Evolutionary conservation across 352 stramenopile genomes (phyloP).

Genomic region (Pythium aphanidermatum): DNA sequence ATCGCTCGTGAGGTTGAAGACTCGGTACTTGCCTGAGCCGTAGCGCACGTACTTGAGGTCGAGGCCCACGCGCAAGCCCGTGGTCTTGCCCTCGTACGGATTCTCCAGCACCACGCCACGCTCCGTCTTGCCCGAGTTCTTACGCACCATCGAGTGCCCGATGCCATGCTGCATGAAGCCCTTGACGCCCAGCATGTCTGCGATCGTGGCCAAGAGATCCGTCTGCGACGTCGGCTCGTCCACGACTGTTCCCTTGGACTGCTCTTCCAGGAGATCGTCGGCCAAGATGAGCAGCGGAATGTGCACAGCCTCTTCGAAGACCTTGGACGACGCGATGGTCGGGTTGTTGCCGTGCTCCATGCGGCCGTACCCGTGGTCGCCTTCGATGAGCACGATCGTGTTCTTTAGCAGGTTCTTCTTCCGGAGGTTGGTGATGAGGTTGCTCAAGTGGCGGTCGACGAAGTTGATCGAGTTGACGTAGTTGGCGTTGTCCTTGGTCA

Average conservation of each 20-base stretch:
- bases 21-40: neutral
- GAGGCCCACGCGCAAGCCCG: neutral
- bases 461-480: slow-evolving; percentile 71
- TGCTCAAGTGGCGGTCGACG: slow-evolving; percentile 53
- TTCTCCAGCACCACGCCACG: slow-evolving; percentile 2
- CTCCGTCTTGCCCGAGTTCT: too few relatives aligned
- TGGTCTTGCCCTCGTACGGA: neutral
- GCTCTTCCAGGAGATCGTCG: slow-evolving; percentile 46
- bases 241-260: slow-evolving; percentile 40
- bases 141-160: slow-evolving; percentile 67
- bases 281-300: slow-evolving; percentile 63
- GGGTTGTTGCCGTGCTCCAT: slow-evolving; percentile 70
- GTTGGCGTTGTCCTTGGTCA: slow-evolving; percentile 51
- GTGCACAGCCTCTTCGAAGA: slow-evolving; percentile 58
- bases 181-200: slow-evolving; percentile 51
- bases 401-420: slow-evolving; percentile 60
- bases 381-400: slow-evolving; percentile 64
- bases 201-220: slow-evolving; percentile 67
- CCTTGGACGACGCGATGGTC: slow-evolving; percentile 46
- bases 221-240: slow-evolving; percentile 64
- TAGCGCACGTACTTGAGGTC: slow-evolving; percentile 8
- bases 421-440: slow-evolving; percentile 47
- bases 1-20: slow-evolving; percentile 8
- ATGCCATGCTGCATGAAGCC: slow-evolving; percentile 59
- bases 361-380: slow-evolving; percentile 59